phyloP scores from a whole-genome alignment of 345 rosid species.

The Balakata baccata region DNA sequence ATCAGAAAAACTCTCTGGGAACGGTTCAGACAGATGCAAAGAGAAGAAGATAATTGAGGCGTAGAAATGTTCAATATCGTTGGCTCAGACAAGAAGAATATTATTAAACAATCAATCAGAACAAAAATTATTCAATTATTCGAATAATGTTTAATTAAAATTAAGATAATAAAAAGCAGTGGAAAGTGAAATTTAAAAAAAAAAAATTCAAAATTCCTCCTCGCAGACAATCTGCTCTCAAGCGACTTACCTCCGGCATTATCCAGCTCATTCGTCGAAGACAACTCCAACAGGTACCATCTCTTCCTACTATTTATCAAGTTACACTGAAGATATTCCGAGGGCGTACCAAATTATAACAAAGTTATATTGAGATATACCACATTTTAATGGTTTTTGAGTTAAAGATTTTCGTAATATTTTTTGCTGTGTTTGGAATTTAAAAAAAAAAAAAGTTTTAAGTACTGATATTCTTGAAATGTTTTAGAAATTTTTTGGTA shows the following conservation, averaged over 20 bases:
- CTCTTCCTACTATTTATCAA: background rate
- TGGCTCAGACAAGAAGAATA: background rate
- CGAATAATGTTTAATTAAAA: background rate
- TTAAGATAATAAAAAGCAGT: background rate
- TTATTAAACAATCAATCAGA: background rate
- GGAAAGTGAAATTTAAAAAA: too few species aligned
- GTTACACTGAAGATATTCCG: too few species aligned
- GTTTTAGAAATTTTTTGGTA: too few species aligned
- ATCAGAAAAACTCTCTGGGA: background rate
- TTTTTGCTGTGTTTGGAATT: too few species aligned
- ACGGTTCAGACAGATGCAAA: background rate
- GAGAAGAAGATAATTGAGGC: background rate
- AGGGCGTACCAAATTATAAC: too few species aligned
- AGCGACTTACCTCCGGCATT: constrained; percentile 58
- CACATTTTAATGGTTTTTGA: too few species aligned
- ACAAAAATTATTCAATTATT: background rate
- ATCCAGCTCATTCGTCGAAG: constrained; percentile 64
- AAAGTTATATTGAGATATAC: too few species aligned
- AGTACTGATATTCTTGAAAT: too few species aligned
- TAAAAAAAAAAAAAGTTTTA: too few species aligned
- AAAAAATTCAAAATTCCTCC: constrained; percentile 18
- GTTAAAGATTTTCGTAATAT: too few species aligned
- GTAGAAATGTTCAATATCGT: background rate
- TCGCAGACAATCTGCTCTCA: constrained; percentile 32
- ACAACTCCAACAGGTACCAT: constrained; percentile 44